These are phyloP conservation scores for Fusarium cyanostomum DNA, from an alignment of 2,329 filamentous ascomycete species.

Conservation along the genomic window DNA sequence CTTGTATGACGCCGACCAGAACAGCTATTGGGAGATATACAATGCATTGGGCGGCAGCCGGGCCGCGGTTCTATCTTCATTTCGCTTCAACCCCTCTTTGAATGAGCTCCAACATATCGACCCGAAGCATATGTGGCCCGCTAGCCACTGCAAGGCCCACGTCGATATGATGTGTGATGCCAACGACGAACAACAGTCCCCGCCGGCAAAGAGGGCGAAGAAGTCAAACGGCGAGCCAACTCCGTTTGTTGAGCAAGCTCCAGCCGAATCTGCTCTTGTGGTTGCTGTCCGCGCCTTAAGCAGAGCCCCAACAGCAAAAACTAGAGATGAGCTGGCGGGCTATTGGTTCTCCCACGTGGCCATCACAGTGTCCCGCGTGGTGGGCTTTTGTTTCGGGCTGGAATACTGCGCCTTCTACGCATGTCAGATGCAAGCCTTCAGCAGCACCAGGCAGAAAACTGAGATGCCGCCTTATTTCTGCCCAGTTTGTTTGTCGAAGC, in stretches of 20 bases:
- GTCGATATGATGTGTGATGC: slow-evolving; percentile 51
- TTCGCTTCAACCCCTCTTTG: slow-evolving; percentile 67
- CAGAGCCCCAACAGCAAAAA: slow-evolving; percentile 28
- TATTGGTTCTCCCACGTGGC: slow-evolving; percentile 68
- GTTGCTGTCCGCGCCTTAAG: slow-evolving; percentile 47
- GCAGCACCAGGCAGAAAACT: slow-evolving; percentile 65
- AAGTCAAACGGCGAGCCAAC: neutral
- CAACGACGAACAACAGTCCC: neutral
- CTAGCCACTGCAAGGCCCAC: slow-evolving; percentile 66
- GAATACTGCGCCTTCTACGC: slow-evolving; percentile 73
- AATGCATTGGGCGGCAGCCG: slow-evolving; percentile 72
- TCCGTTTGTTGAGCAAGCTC: neutral
- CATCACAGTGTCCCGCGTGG: slow-evolving; percentile 70
- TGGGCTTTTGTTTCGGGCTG: slow-evolving; percentile 74
- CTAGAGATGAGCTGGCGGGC: slow-evolving; percentile 44
- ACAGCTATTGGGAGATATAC: slow-evolving; percentile 71
- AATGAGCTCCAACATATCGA: slow-evolving; percentile 53
- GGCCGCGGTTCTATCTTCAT: slow-evolving; percentile 68
- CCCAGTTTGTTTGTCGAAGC: slow-evolving; percentile 66
- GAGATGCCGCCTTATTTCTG: slow-evolving; percentile 72
- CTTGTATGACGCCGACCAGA: slow-evolving; percentile 71
- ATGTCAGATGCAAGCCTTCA: slow-evolving; percentile 71
- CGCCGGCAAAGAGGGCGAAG: neutral
- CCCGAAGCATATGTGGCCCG: slow-evolving; percentile 68
- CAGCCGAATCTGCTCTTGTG: slow-evolving; percentile 42